phyloP scores from a whole-genome alignment of 805 yeast genomes.

The Debaryomyces hansenii region DNA sequence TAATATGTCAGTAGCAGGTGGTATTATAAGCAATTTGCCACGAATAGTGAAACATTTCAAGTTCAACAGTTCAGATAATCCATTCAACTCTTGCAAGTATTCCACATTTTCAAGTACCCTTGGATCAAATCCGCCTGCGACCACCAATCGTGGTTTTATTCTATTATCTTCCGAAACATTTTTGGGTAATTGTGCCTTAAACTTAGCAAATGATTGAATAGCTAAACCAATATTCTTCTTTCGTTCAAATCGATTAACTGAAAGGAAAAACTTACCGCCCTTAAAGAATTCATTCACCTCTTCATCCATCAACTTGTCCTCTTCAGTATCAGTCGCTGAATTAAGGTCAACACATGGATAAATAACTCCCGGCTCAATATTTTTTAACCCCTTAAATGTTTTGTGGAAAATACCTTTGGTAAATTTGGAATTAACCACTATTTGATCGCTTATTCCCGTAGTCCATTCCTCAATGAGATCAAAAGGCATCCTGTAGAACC shows the following conservation, averaged over 20 bases:
- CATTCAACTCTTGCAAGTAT: conserved; percentile 61
- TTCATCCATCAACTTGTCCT: conserved; percentile 20
- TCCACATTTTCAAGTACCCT: conserved; percentile 73
- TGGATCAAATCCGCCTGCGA: conserved; percentile 91
- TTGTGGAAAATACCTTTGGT: conserved; percentile 67
- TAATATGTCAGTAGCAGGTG: conserved; percentile 48
- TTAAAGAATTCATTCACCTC: conserved; percentile 38
- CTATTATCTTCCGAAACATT: conserved; percentile 15
- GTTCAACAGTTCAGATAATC: conserved; percentile 43
- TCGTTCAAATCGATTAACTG: conserved; percentile 86
- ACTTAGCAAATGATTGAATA: conserved; percentile 58
- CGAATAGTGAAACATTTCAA: conserved; percentile 48
- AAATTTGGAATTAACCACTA: conserved; percentile 87
- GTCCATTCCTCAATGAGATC: conserved; percentile 82
- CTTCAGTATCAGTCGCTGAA: conserved; percentile 14
- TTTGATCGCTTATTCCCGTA: conserved; percentile 69
- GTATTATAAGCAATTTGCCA: conserved; percentile 35
- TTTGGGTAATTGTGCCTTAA: conserved; percentile 27
- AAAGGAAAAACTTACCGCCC: conserved; percentile 48
- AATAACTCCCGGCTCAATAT: conserved; percentile 52
- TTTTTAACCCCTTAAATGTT: conserved; percentile 51
- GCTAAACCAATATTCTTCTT: conserved; percentile 85
- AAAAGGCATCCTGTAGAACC: conserved; percentile 75
- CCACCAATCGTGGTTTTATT: conserved; percentile 49
- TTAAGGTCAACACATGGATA: conserved; percentile 75